Evolutionary conservation across 1,284 basidiomycete genomes (phyloP).

Genomic region (Moniliella sp.): DNA sequence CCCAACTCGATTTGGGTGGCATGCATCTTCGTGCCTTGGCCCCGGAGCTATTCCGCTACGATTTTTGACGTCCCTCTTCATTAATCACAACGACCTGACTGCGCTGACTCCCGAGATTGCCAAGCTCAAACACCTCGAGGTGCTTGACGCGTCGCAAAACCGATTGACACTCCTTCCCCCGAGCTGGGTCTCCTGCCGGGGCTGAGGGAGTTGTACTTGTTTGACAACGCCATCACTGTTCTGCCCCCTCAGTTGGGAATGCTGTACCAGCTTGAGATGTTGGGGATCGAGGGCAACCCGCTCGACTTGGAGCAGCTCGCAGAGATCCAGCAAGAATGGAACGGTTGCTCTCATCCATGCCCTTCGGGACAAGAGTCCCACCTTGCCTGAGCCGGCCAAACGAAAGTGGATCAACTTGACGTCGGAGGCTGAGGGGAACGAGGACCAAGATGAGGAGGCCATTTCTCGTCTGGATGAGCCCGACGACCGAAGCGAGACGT

Average conservation of each 20-base stretch:
- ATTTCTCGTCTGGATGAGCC: conserved; percentile 1
- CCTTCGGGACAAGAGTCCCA: conserved; percentile 65
- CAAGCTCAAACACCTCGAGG: conserved; percentile 59
- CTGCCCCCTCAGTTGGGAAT: conserved; percentile 72
- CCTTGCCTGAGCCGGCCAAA: conserved; percentile 58
- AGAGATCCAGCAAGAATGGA: conserved; percentile 75
- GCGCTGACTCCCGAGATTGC: conserved; percentile 62
- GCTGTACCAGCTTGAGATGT: conserved; percentile 69
- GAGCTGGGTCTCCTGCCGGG: conserved; percentile 77
- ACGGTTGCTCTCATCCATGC: conserved; percentile 65
- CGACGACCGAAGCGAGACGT: conserved; percentile 39
- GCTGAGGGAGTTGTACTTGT: conserved; percentile 74
- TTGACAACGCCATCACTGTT: conserved; percentile 70
- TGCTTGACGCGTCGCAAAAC: conserved; percentile 80
- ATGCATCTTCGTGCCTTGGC: neutral
- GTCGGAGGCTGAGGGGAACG: too few relatives aligned
- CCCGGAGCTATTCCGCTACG: too few relatives aligned
- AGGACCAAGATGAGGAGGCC: conserved; percentile 6
- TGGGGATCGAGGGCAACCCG: conserved; percentile 89
- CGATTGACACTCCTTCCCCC: conserved; percentile 55
- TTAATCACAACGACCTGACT: conserved; percentile 57
- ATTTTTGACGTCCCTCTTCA: too few relatives aligned
- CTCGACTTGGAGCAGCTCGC: conserved; percentile 54
- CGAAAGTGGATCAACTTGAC: conserved; percentile 60
- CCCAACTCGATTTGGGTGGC: too few relatives aligned